Percentiles rank a stretch among this genome's conserved stretches.
phyloP scores from a whole-genome alignment of 2,329 filamentous ascomycete genomes.

The Pseudopyricularia javanii region DNA sequence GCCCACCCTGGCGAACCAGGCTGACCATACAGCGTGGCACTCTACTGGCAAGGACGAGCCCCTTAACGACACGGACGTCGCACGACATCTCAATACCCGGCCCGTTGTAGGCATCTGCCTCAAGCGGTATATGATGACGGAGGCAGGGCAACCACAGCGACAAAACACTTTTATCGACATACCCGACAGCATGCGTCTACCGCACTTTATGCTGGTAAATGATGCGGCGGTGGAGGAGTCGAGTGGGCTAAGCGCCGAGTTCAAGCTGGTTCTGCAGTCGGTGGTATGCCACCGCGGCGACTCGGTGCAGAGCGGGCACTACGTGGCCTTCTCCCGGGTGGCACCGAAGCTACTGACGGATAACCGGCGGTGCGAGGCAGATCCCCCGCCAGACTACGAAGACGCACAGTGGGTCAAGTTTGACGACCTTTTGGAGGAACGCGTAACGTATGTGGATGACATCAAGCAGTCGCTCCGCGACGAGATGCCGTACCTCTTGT shows the following conservation, averaged over 20 bases:
- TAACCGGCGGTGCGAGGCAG: conserved; percentile 41
- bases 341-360: conserved; percentile 50
- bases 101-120: conserved; percentile 88
- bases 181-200: conserved; percentile 65
- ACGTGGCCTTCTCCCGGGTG: conserved; percentile 73
- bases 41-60: conserved; percentile 44
- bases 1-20: not conserved
- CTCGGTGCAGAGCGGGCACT: conserved; percentile 81
- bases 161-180: conserved; percentile 85
- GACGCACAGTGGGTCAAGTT: conserved; percentile 80
- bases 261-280: conserved; percentile 84
- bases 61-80: conserved; percentile 64
- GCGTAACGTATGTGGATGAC: conserved; percentile 68
- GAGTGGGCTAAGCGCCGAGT: conserved; percentile 69
- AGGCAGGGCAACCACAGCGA: conserved; percentile 54
- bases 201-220: conserved; percentile 74
- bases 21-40: conserved; percentile 59
- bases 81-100: conserved; percentile 72
- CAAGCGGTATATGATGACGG: conserved; percentile 73
- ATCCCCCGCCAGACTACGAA: conserved; percentile 52
- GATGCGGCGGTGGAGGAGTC: conserved; percentile 48
- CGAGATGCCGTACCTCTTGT: conserved; percentile 90
- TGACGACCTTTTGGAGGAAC: conserved; percentile 67
- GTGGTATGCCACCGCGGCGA: conserved; percentile 85
- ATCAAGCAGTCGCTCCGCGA: conserved; percentile 61